Evolutionary conservation across 1,139 yeast genomes (phyloP).

Genomic region (Hyphopichia fennica): DNA sequence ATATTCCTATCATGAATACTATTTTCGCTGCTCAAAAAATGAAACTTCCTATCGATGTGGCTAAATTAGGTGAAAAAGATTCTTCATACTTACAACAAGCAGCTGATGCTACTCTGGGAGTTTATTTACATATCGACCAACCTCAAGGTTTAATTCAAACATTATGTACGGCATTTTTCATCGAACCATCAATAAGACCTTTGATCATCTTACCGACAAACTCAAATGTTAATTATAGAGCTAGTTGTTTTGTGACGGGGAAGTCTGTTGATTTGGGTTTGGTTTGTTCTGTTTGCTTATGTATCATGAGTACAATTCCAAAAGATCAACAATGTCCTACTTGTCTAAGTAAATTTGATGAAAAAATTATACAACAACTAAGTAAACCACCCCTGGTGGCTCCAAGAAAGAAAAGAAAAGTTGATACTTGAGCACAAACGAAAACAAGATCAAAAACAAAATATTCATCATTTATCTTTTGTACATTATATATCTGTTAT

Average conservation of each 20-base stretch:
- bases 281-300: constrained; percentile 93
- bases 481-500: neutral
- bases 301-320: constrained; percentile 69
- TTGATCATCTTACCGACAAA: constrained; percentile 80
- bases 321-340: constrained; percentile 54
- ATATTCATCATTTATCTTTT: too few species aligned
- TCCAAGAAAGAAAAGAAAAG: constrained; percentile 38
- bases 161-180: constrained; percentile 62
- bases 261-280: constrained; percentile 88
- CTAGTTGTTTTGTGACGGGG: constrained; percentile 90
- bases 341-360: constrained; percentile 52
- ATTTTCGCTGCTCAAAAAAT: constrained; percentile 95
- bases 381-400: constrained; percentile 56
- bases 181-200: constrained; percentile 79
- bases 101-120: constrained; percentile 91
- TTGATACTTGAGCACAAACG: constrained; percentile 11
- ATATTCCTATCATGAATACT: constrained; percentile 92
- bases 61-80: constrained; percentile 68
- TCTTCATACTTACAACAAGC: constrained; percentile 94
- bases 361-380: constrained; percentile 43
- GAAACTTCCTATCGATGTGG: constrained; percentile 87
- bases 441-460: constrained; percentile 2
- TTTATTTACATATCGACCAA: constrained; percentile 72
- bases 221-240: constrained; percentile 86
- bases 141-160: constrained; percentile 78